These are phyloP conservation scores for Ministeria vibrans DNA, from an alignment of 78 protist genomes.

Conservation along the genomic window DNA sequence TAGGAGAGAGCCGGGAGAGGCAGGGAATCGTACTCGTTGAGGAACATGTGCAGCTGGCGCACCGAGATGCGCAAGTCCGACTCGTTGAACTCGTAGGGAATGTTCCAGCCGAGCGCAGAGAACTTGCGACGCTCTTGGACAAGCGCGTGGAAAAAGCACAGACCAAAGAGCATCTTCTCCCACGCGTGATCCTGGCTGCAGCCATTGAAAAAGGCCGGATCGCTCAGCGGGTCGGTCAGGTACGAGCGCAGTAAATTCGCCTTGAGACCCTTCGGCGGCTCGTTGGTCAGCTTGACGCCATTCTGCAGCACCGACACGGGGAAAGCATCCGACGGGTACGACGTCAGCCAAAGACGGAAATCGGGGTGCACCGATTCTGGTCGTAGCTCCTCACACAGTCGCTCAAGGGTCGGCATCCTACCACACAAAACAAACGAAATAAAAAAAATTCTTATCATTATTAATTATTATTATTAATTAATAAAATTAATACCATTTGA, in stretches of 20 bases:
- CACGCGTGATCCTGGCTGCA: too few relatives aligned
- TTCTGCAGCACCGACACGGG: slow-evolving; percentile 78
- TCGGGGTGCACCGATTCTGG: slow-evolving; percentile 8
- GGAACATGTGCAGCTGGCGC: slow-evolving; percentile 67
- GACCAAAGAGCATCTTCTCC: slow-evolving; percentile 57
- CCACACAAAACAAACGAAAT: too few relatives aligned
- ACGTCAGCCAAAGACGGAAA: slow-evolving; percentile 76
- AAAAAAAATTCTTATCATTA: too few relatives aligned
- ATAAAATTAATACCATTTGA: too few relatives aligned
- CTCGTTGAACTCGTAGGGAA: slow-evolving; percentile 88
- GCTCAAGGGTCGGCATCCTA: slow-evolving; percentile 67
- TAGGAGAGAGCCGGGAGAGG: slow-evolving; percentile 74
- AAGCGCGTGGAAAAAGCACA: slow-evolving; percentile 70
- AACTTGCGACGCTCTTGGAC: slow-evolving; percentile 86
- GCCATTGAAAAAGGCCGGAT: slow-evolving; percentile 46
- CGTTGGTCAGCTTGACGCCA: slow-evolving; percentile 80
- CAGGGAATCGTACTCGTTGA: slow-evolving; percentile 47
- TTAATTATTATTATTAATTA: too few relatives aligned
- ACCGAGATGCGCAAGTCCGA: slow-evolving; percentile 69
- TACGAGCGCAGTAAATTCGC: slow-evolving; percentile 68
- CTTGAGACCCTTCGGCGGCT: slow-evolving; percentile 76
- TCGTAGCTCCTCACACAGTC: slow-evolving; percentile 14
- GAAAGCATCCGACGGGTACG: slow-evolving; percentile 65
- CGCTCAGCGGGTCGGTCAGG: slow-evolving; percentile 57
- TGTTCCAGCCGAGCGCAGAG: slow-evolving; percentile 80